phyloP scores from a whole-genome alignment of 441 rosid species.

The Erysimum cheiri region DNA sequence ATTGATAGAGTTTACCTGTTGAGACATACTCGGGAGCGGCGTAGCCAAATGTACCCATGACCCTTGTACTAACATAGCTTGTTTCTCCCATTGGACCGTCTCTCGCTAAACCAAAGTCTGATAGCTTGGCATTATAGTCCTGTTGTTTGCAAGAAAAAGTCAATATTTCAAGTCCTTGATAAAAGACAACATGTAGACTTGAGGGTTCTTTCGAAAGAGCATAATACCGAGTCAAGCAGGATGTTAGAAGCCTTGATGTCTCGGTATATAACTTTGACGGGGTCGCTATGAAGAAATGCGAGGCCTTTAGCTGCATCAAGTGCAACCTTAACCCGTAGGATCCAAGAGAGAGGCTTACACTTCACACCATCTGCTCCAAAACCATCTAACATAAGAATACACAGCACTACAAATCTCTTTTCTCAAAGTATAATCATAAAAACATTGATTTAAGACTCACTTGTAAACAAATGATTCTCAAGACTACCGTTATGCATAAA shows the following conservation, averaged over 20 bases:
- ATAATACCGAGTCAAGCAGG: conserved; percentile 78
- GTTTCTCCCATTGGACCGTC: conserved; percentile 85
- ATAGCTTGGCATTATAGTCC: conserved; percentile 85
- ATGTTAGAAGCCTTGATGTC: conserved; percentile 89
- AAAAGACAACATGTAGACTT: background rate
- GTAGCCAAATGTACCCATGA: conserved; percentile 95
- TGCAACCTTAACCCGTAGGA: conserved; percentile 74
- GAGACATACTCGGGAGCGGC: conserved; percentile 96
- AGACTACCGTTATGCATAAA: conserved; percentile 93
- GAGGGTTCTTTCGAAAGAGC: background rate
- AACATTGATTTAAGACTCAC: conserved; percentile 50
- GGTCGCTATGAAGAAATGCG: conserved; percentile 85
- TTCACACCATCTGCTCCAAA: conserved; percentile 53
- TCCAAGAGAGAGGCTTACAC: conserved; percentile 86
- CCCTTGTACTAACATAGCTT: conserved; percentile 88
- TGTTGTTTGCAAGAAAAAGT: conserved; percentile 42
- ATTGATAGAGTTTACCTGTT: conserved; percentile 60
- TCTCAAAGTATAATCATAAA: no score
- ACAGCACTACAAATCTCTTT: background rate
- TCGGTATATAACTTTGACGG: conserved; percentile 87
- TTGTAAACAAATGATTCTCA: conserved; percentile 83
- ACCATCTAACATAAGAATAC: conserved; percentile 24
- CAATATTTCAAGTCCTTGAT: conserved; percentile 13
- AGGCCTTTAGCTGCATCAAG: conserved; percentile 93
- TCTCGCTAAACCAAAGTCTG: conserved; percentile 97